Conservation (phyloP, 495 filamentous ascomycete genomes). For the Saxophila tyrrhenica region DNA sequence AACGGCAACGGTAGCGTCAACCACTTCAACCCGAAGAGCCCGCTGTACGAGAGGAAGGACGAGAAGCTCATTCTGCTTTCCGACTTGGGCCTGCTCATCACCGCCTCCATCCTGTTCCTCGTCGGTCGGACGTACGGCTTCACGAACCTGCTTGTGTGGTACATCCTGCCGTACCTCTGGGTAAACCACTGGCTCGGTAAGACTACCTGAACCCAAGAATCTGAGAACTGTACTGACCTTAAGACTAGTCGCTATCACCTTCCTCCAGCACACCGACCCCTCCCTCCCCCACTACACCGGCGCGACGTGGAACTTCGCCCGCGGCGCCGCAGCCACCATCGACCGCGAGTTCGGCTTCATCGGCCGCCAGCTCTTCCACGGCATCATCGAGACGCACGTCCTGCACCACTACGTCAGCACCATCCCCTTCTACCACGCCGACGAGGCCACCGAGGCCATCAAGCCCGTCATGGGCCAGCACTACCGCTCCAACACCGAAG, state of each 20-base stretch:
- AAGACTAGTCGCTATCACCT: conserved; percentile 45
- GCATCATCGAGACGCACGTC: conserved; percentile 87
- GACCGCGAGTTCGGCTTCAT: conserved; percentile 86
- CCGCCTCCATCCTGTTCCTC: conserved; percentile 21
- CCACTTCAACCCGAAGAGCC: conserved; percentile 83
- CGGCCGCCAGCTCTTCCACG: conserved; percentile 74
- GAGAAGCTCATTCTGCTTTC: conserved; percentile 57
- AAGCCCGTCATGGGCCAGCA: conserved; percentile 70
- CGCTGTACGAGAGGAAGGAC: conserved; percentile 85
- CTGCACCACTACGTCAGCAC: conserved; percentile 76
- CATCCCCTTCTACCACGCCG: conserved; percentile 86
- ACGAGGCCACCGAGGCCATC: conserved; percentile 77
- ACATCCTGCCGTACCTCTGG: conserved; percentile 89
- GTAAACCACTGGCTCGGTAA: conserved; percentile 95
- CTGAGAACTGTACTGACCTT: conserved; percentile 5
- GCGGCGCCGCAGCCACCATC: conserved; percentile 75
- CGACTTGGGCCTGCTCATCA: conserved; percentile 43
- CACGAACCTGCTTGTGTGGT: conserved; percentile 83
- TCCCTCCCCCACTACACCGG: conserved; percentile 71
- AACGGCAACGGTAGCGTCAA: conserved; percentile 74
- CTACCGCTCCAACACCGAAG: conserved; percentile 58
- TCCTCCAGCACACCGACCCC: conserved; percentile 83
- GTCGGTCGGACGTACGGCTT: conserved; percentile 61
- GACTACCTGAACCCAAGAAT: conserved; percentile 18
- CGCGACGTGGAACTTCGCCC: conserved; percentile 70